Percentiles rank a stretch among this genome's conserved stretches.
Conservation (phyloP, 352 stramenopile genomes). For the Phytophthora chlamydospora region DNA sequence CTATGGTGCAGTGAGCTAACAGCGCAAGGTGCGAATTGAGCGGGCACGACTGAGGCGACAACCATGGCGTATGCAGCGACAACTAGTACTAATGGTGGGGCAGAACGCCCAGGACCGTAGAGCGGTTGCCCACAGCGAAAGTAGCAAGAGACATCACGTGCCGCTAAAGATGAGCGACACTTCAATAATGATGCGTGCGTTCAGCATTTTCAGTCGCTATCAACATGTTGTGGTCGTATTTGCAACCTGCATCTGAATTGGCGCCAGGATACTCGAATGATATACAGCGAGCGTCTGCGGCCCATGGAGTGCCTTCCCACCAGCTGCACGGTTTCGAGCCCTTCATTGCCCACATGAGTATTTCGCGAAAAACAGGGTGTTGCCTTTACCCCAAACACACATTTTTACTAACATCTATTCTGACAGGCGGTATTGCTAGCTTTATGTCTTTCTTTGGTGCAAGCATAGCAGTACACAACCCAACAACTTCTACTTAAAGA, state of each 20-base stretch:
- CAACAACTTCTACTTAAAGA: no score
- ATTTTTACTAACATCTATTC: neutral
- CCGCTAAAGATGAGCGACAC: constrained; percentile 14
- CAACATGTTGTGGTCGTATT: neutral
- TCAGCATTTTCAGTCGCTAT: constrained; percentile 8
- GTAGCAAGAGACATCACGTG: constrained; percentile 18
- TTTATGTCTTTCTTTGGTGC: no score
- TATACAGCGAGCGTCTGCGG: constrained; percentile 9
- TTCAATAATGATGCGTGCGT: constrained; percentile 19
- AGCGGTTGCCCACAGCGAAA: constrained; percentile 6
- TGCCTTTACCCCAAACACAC: constrained; percentile 16
- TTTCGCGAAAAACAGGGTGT: constrained; percentile 30
- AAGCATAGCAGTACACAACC: no score
- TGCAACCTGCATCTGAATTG: constrained; percentile 20
- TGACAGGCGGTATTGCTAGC: no score
- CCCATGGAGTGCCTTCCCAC: constrained; percentile 23
- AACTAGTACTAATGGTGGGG: neutral
- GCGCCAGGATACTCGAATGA: constrained; percentile 9
- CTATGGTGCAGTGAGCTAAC: constrained; percentile 46
- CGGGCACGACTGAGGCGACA: neutral
- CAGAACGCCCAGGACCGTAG: constrained; percentile 3
- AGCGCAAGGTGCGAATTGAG: neutral
- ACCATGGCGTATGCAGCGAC: neutral
- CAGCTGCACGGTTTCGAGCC: constrained; percentile 10
- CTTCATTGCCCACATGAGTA: constrained; percentile 5